phyloP scores from a whole-genome alignment of 2,329 filamentous ascomycete species.

The Hypoxylon sp. region DNA sequence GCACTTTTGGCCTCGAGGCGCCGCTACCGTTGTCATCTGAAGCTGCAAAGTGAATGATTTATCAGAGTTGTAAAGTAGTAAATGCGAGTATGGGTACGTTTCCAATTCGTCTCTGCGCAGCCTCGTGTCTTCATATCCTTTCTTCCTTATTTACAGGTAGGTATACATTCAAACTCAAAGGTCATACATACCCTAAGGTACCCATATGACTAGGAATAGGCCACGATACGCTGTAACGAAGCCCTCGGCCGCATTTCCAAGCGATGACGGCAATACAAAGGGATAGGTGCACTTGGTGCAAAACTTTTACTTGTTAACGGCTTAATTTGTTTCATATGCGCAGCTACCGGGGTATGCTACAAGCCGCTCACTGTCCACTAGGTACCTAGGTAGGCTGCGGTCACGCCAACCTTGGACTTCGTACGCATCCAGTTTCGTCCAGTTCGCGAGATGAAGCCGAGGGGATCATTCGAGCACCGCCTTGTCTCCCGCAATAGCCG shows the following conservation, averaged over 20 bases:
- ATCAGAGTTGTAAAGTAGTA: background rate
- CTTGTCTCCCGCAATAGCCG: conserved; percentile 40
- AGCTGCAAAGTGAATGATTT: background rate
- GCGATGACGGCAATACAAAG: background rate
- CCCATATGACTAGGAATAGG: no score
- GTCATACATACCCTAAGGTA: no score
- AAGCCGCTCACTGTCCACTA: no score
- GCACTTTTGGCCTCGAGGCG: background rate
- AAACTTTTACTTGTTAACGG: background rate
- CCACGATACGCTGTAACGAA: background rate
- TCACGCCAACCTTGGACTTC: background rate
- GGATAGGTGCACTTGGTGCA: no score
- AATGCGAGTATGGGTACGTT: no score
- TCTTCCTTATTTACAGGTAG: no score
- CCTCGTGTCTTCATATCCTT: no score
- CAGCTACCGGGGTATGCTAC: no score
- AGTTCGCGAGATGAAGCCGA: background rate
- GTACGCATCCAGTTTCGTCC: background rate
- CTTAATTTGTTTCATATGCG: no score
- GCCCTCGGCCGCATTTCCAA: background rate
- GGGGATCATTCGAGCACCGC: conserved; percentile 3
- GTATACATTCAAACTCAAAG: no score
- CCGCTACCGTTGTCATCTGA: background rate
- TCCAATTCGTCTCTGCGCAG: no score
- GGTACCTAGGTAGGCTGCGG: no score